phyloP scores from a whole-genome alignment of 139 green algal genomes.

The Chlorella sp. region DNA sequence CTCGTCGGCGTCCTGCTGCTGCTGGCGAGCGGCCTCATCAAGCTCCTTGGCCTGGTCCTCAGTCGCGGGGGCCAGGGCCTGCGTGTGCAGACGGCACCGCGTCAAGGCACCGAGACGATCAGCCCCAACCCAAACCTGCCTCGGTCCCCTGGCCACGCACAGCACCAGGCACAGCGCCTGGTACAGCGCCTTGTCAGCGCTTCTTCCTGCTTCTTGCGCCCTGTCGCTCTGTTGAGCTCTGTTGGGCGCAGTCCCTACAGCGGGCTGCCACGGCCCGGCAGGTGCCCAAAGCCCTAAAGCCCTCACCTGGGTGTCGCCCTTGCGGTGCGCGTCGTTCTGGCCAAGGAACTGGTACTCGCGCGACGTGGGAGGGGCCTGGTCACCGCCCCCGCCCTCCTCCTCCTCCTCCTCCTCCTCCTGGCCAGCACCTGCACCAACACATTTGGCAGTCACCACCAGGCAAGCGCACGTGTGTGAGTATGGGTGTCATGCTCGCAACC shows the following conservation, averaged over 20 bases:
- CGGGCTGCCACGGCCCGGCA: slow-evolving; percentile 3
- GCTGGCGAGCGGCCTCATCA: slow-evolving; percentile 4
- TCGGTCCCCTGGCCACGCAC: background rate
- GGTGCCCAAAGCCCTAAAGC: background rate
- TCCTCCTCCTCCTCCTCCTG: slow-evolving; percentile 20
- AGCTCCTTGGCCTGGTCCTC: slow-evolving; percentile 75
- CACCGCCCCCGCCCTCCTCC: slow-evolving; percentile 37
- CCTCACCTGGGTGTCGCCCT: no score
- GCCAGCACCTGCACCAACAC: no score
- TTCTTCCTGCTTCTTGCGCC: no score
- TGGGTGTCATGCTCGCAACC: no score
- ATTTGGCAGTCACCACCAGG: no score
- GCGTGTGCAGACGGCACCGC: no score
- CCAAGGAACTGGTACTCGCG: no score
- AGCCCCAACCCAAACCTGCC: background rate
- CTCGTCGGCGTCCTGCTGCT: no score
- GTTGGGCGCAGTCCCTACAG: background rate
- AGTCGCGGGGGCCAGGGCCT: slow-evolving; percentile 75
- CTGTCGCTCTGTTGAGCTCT: no score
- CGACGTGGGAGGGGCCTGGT: background rate
- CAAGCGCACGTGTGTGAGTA: no score
- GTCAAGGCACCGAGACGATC: slow-evolving; percentile 23
- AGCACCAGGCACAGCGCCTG: background rate
- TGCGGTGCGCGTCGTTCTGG: no score
- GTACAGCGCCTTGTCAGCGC: background rate